A percentile compares a stretch with the other conserved stretches of the same genome.
These are phyloP conservation scores for Aspergillus wentii DNA, from an alignment of 495 filamentous ascomycete genomes.

Conservation along the genomic window DNA sequence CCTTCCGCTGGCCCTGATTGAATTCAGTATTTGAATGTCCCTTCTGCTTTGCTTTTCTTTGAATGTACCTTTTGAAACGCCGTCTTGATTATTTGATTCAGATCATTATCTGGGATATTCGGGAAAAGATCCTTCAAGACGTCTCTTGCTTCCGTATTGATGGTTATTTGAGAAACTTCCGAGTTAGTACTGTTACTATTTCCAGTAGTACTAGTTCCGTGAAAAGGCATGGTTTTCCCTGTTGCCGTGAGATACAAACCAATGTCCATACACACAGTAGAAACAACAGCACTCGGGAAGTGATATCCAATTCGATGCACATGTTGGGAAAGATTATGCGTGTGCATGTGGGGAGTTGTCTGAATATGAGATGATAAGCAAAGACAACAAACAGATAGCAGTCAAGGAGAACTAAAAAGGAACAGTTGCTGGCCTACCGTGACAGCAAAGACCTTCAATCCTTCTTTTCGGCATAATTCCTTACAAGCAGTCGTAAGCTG, in stretches of 20 bases:
- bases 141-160: slow-evolving; percentile 67
- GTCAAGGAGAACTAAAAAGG: not conserved
- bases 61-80: slow-evolving; percentile 75
- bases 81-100: slow-evolving; percentile 70
- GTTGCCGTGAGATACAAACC: slow-evolving; percentile 35
- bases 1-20: slow-evolving; percentile 47
- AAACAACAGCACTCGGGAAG: slow-evolving; percentile 55
- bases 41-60: slow-evolving; percentile 4
- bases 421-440: slow-evolving; percentile 54
- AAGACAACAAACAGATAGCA: slow-evolving; percentile 6
- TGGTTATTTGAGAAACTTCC: slow-evolving; percentile 51
- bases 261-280: slow-evolving; percentile 44
- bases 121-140: slow-evolving; percentile 81
- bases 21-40: slow-evolving; percentile 8
- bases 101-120: slow-evolving; percentile 72
- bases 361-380: slow-evolving; percentile 18
- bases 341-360: slow-evolving; percentile 42
- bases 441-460: slow-evolving; percentile 69
- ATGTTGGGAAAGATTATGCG: slow-evolving; percentile 56
- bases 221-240: slow-evolving; percentile 38
- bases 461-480: slow-evolving; percentile 66
- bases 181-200: slow-evolving; percentile 16
- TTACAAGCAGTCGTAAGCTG: slow-evolving; percentile 72
- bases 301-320: slow-evolving; percentile 79
- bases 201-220: slow-evolving; percentile 13